Base-by-base conservation (phyloP, 805 yeast species). In the Wickerhamomyces silvicola region DNA sequence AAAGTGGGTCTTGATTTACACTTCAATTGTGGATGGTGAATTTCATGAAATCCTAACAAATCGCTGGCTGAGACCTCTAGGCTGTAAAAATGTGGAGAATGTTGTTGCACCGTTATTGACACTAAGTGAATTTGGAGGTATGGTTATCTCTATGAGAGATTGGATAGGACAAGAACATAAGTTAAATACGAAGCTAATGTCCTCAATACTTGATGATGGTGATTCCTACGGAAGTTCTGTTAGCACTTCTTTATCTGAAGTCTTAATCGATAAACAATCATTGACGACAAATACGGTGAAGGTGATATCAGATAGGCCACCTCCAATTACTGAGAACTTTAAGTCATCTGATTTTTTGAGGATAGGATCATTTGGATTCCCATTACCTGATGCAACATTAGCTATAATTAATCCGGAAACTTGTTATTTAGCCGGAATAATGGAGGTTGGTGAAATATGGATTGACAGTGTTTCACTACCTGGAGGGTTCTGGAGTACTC, bases 341-440 rank as follows among this genome's bases (percentile, higher is more conserved):
- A 38, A 48, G 50, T 27, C 55, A 38, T 59, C 70, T 10, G 72
- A 70, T 30, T 70, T 65, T 31, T 59, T 86, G 25, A 64, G 94
- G 31, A 80, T 92, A 0, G 94, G 94, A 12, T 81, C 96, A 0
- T 92, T 90, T 66, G 98, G 98, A 0, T 86, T 70, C 48, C 97
- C 98, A 1, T 56, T 92, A 2, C 96, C 97, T 0, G 96, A 90
- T 60, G 90, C 97, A 0, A 84, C 94, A 0, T 55, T 90, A 20
- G 97, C 97, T 0, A 75, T 92, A 18, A 97, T 92, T 0, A 87
- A 94, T 52, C 97, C 97, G 0, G 97, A 92, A 38, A 85, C 90
- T 37, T 71, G 79, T 22, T 64, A 78, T 2, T 60, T 92, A 12
- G 82, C 85, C 5, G 75, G 78, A 3, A 79, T 71, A 29, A 73